phyloP scores from a whole-genome alignment of 2,329 filamentous ascomycete genomes.

The Colletotrichum costaricense region DNA sequence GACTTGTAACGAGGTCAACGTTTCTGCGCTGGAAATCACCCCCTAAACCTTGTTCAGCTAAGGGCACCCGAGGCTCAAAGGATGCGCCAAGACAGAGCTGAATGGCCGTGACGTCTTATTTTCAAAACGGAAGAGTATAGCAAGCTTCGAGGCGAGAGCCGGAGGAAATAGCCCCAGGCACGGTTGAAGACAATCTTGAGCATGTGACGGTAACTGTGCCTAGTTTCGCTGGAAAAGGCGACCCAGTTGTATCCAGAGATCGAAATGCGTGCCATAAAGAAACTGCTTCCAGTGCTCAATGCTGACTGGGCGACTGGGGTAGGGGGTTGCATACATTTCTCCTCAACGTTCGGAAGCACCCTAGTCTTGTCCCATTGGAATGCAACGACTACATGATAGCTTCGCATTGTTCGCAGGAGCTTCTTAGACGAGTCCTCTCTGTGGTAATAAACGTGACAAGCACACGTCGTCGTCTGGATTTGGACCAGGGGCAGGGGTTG shows the following conservation, averaged over 20 bases:
- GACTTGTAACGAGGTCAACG: background rate
- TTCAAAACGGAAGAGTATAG: constrained; percentile 5
- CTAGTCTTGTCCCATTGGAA: background rate
- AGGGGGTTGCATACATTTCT: background rate
- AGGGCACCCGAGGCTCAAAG: background rate
- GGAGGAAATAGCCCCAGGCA: background rate
- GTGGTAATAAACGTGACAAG: background rate
- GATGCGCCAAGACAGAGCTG: background rate
- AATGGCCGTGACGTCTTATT: background rate
- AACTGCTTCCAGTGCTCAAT: background rate
- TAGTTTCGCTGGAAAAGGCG: background rate
- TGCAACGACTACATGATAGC: background rate
- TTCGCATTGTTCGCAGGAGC: background rate
- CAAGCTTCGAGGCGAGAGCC: constrained; percentile 3
- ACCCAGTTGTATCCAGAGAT: background rate
- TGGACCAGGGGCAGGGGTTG: constrained; percentile 21
- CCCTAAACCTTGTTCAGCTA: constrained; percentile 2
- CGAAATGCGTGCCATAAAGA: constrained; percentile 18
- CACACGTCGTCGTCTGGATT: constrained; percentile 25
- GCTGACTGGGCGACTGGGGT: background rate
- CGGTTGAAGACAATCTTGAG: background rate
- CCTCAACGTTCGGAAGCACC: background rate
- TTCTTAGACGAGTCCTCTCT: background rate
- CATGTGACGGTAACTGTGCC: constrained; percentile 17
- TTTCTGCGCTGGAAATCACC: constrained; percentile 10